Percentiles rank a stretch among this genome's conserved stretches.
phyloP scores from a whole-genome alignment of 805 yeast genomes.

The Tetrapisispora taiwanensis region DNA sequence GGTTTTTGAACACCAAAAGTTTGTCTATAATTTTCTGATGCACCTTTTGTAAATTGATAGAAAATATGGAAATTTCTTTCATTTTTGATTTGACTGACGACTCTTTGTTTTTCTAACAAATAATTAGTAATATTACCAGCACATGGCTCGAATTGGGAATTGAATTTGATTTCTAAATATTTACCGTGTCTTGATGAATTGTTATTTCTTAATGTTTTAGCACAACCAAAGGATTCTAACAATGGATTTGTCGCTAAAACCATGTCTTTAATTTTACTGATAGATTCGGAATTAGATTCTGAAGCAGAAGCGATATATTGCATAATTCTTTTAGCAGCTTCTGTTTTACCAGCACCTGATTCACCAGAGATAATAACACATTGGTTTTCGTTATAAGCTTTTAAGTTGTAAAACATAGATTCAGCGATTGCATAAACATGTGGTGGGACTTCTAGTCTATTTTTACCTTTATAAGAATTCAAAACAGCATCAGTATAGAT shows the following conservation, averaged over 20 bases:
- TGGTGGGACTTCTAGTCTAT: constrained; percentile 93
- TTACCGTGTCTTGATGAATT: constrained; percentile 97
- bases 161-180: constrained; percentile 84
- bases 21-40: constrained; percentile 75
- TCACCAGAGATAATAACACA: constrained; percentile 97
- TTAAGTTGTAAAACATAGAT: constrained; percentile 89
- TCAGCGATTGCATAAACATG: constrained; percentile 98
- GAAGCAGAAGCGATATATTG: constrained; percentile 86
- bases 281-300: constrained; percentile 49
- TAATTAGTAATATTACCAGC: constrained; percentile 95
- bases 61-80: constrained; percentile 97
- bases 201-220: constrained; percentile 93
- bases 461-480: constrained; percentile 76
- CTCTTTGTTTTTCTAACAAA: constrained; percentile 87
- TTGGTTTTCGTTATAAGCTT: constrained; percentile 87
- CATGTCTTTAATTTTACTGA: constrained; percentile 88
- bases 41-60: constrained; percentile 89
- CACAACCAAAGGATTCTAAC: constrained; percentile 97
- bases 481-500: constrained; percentile 78
- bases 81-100: constrained; percentile 83
- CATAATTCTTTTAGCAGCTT: constrained; percentile 96
- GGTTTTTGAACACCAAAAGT: constrained; percentile 87
- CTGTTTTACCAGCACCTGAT: constrained; percentile 97
- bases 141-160: constrained; percentile 73
- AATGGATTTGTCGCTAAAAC: constrained; percentile 96